Base-by-base conservation (phyloP, 176 grass and related monocot genomes). In the Oryza coarctata region DNA sequence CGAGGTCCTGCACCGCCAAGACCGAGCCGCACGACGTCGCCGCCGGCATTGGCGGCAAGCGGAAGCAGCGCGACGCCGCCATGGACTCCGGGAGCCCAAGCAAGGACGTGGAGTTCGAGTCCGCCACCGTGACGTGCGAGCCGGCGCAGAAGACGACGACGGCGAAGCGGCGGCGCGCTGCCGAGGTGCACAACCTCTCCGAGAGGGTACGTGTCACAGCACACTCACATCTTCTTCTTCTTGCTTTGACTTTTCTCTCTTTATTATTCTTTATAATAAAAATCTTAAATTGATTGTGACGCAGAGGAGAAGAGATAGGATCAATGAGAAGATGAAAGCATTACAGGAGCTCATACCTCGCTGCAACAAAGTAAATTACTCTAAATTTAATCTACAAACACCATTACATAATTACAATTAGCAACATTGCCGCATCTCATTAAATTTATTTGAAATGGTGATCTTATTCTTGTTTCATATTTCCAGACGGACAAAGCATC, bases 301-400 rank as follows among this genome's bases (percentile, higher is more conserved):
- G 83, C 71, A 97, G 95, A 94, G 86, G 65, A 86, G 95, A 88
- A 88, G 95, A 55, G 92, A 98, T 68, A 91, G 92, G 36, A 98
- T 98, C 68, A 98, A 98, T 35, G 82, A 91, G 85, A 98, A 98
- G 79, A 94, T 98, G 92, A 98, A 91, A 71, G 92, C 92, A n/a
- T 65, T 98, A 63, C 92, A 94, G 65, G 90, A 98, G 44, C 92
- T 98, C 75, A 91, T 98, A 52, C 95, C 95, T 65, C 82, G 93
- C 84, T 94, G 90, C 84, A 98, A 93, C 86, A 93, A 94, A 67
- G 95, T 98, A 83, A 49, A 49, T 1, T 11, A 39, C 38, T 39
- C 38, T 39, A 33, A 60, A 25, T 3, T 33, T 28, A 41, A 25
- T 18, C 52, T 28, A 14, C 49, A 40, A 27, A 22, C 6, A 27